Evolutionary conservation across 768 basidiomycete genomes (phyloP), one percentile per base, ranked within the genome.

Genomic region (Amanita polypyramis): DNA sequence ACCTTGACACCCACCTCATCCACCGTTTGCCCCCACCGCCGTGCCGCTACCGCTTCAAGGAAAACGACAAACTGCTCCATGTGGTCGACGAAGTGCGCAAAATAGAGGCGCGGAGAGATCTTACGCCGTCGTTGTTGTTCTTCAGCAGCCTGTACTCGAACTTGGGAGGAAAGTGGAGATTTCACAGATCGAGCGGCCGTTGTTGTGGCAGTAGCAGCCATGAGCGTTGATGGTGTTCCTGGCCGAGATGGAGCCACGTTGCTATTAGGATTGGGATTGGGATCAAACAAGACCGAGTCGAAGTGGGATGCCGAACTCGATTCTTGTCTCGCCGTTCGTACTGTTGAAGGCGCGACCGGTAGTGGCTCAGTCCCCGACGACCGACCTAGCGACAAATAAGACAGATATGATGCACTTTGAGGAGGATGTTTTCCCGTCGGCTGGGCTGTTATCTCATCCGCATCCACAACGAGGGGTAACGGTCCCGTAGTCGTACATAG

Each of bases 21-120:
- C n/a, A 90, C 70, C 17, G 65, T 70, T 60, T 95, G 90, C 4
- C 77, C 77, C 89, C 91, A 98, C 6, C 91, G 72, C 20, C 79
- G 72, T 34, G 66, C 57, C 2, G 91, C 88, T 25, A 98, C 85
- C 5, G 81, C 80, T 65, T 98, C 94, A 7, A 99, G 74, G 62
- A 97, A 98, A 1, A 76, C 70, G 34, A 90, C 73, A 54, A 99
- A 95, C 48, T 88, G 78, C 2, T 71, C 72, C 50, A 85, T 79
- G 55, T 94, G 89, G 58, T 95, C 89, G 32, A 96, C 82, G 54
- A 96, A 98, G 60, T 96, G 91, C 0, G 92, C 83, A 58, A 97
- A 98, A 62, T 91, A 98, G 27, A 85, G 69, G 3, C 82, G 70
- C 0, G 94, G 92, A 0, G 91, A 92, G 0, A 91, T 85, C 0